These are phyloP conservation scores for Magnolia kwangsiensis DNA, from an alignment of 164 flowering plant genomes.

Conservation along the genomic window DNA sequence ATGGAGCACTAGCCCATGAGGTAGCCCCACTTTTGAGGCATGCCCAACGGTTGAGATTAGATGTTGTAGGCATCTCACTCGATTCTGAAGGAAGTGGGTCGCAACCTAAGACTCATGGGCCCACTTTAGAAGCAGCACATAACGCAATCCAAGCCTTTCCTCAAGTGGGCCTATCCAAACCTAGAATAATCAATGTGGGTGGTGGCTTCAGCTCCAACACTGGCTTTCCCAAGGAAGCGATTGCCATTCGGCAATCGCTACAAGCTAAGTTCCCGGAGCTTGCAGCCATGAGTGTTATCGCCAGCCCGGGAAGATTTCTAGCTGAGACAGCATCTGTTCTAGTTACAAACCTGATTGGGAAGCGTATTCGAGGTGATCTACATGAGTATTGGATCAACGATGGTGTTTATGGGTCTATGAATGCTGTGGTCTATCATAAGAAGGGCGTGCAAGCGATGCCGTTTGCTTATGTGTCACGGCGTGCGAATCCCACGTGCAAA, in stretches of 20 bases:
- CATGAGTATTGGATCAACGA: slow-evolving; percentile 21
- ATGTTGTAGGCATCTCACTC: slow-evolving; percentile 7
- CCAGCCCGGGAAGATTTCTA: slow-evolving; percentile 8
- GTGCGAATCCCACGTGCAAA: neutral
- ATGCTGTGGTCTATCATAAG: neutral
- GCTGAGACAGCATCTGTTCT: slow-evolving; percentile 1
- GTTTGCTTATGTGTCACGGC: neutral
- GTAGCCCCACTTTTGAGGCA: neutral
- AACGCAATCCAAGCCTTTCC: neutral
- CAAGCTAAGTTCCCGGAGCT: neutral
- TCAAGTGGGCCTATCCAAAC: neutral
- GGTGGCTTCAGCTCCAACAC: slow-evolving; percentile 10
- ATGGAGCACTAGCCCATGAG: slow-evolving; percentile 1
- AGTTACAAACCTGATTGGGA: slow-evolving; percentile 14
- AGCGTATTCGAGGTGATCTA: slow-evolving; percentile 7
- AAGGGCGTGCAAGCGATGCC: neutral
- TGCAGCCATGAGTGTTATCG: neutral
- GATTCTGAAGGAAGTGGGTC: neutral
- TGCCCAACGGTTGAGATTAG: slow-evolving; percentile 4
- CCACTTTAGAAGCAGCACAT: neutral
- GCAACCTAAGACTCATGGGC: neutral
- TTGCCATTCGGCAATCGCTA: neutral
- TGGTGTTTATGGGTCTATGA: slow-evolving; percentile 14
- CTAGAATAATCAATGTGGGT: slow-evolving; percentile 8
- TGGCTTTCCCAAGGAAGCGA: neutral